Conservation (phyloP, 495 filamentous ascomycete species). For the Hyaloscypha finlandica region DNA sequence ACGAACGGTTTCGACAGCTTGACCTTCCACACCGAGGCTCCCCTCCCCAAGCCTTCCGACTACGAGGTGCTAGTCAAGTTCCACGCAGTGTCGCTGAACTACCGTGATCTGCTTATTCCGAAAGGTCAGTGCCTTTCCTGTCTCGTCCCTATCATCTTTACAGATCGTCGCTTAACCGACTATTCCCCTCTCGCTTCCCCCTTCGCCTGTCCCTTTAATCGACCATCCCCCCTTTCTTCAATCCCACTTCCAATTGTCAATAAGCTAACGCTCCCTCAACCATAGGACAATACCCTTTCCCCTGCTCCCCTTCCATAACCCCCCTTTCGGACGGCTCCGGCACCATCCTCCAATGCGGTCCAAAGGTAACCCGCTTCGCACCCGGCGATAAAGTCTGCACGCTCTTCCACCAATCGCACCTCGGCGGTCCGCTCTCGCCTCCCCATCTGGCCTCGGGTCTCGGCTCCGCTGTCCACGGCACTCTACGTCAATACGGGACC, state of each 20-base stretch:
- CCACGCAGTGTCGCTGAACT: conserved; percentile 77
- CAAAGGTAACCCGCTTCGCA: conserved; percentile 60
- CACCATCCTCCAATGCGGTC: conserved; percentile 66
- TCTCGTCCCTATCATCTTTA: not conserved
- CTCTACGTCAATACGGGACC: conserved; percentile 68
- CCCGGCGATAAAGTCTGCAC: conserved; percentile 72
- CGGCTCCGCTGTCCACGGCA: conserved; percentile 72
- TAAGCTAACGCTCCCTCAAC: conserved; percentile 28
- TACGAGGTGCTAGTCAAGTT: conserved; percentile 65
- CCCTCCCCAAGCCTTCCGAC: conserved; percentile 60
- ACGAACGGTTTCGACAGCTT: conserved; percentile 32
- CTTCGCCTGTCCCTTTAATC: not conserved
- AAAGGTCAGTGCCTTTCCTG: conserved; percentile 42
- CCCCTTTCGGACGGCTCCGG: conserved; percentile 80
- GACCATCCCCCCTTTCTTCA: not conserved
- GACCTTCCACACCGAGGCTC: conserved; percentile 30
- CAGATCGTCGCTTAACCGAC: not conserved
- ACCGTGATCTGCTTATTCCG: conserved; percentile 78
- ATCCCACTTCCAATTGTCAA: not conserved
- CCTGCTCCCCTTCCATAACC: conserved; percentile 57
- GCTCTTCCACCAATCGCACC: conserved; percentile 78
- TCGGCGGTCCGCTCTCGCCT: conserved; percentile 56
- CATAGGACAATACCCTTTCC: conserved; percentile 67
- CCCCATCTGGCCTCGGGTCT: conserved; percentile 55
- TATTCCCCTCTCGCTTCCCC: not conserved